Conservation (phyloP, 2,329 filamentous ascomycete species). For the Penicillium sp. region DNA sequence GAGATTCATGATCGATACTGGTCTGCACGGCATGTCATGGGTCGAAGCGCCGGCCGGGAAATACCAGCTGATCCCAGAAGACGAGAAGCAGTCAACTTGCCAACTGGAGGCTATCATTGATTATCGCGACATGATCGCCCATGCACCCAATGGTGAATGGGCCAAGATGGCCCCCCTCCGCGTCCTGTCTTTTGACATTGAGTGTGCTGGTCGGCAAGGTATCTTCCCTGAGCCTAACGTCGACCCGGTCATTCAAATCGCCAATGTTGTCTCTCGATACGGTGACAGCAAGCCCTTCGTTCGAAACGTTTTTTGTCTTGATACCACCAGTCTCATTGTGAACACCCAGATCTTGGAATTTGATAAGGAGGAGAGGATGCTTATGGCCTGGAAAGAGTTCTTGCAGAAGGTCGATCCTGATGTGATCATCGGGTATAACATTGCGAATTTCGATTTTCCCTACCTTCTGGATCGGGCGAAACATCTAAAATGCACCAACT, state of each 20-base stretch:
- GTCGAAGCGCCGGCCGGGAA: conserved; percentile 75
- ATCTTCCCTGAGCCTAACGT: conserved; percentile 91
- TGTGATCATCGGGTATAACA: conserved; percentile 98
- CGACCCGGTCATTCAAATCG: conserved; percentile 96
- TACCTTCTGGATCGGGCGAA: conserved; percentile 87
- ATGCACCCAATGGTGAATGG: conserved; percentile 89
- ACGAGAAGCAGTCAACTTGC: conserved; percentile 80
- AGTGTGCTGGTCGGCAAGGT: conserved; percentile 95
- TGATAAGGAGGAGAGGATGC: conserved; percentile 78
- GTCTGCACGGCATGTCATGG: conserved; percentile 96
- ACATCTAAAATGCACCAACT: conserved; percentile 73
- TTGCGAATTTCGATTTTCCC: conserved; percentile 96
- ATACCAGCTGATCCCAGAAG: conserved; percentile 66
- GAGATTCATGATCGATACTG: conserved; percentile 96
- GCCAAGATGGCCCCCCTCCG: conserved; percentile 95
- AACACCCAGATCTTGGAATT: conserved; percentile 91
- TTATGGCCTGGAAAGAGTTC: conserved; percentile 90
- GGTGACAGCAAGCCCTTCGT: conserved; percentile 96
- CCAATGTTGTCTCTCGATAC: conserved; percentile 90
- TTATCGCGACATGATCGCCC: conserved; percentile 79
- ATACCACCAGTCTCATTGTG: conserved; percentile 88
- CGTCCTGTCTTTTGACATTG: conserved; percentile 95
- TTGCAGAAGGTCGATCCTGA: conserved; percentile 88
- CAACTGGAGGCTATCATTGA: conserved; percentile 90
- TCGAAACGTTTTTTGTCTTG: conserved; percentile 92